A percentile compares a stretch with the other conserved stretches of the same genome.
Evolutionary conservation across 257 asterid species (phyloP).

Genomic region (Apocynum venetum): DNA sequence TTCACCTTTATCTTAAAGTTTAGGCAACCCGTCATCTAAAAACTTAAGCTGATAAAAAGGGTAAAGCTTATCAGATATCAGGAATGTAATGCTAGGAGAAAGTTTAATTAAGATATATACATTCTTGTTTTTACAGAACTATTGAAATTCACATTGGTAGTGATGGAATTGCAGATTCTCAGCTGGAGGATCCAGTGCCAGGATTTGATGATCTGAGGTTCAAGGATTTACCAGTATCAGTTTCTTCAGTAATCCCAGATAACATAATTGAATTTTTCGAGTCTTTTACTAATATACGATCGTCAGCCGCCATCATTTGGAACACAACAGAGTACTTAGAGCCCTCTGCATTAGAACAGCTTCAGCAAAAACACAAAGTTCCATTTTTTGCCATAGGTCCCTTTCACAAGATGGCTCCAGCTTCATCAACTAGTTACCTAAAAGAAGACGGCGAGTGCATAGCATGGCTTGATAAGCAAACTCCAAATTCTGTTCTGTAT

Average conservation of each 20-base stretch:
- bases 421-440: constrained; percentile 32
- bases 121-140: too few species aligned
- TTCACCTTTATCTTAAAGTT: too few species aligned
- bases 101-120: too few species aligned
- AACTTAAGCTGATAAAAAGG: too few species aligned
- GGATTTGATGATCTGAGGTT: constrained; percentile 27
- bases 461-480: constrained; percentile 39
- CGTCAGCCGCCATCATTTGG: constrained; percentile 42
- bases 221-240: constrained; percentile 15
- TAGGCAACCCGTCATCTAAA: too few species aligned
- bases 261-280: constrained; percentile 13
- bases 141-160: neutral
- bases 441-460: constrained; percentile 39
- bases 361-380: constrained; percentile 30
- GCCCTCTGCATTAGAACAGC: constrained; percentile 17
- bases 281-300: constrained; percentile 22
- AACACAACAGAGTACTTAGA: constrained; percentile 34
- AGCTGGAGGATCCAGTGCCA: constrained; percentile 28
- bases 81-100: too few species aligned
- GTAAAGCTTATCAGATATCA: too few species aligned
- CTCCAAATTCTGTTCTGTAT: constrained; percentile 40
- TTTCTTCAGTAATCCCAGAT: neutral
- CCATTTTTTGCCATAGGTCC: constrained; percentile 60
- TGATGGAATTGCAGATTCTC: constrained; percentile 27
- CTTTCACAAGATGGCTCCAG: constrained; percentile 42